Base-by-base conservation (phyloP, 1,139 yeast genomes). In the Arxiozyma telluris region DNA sequence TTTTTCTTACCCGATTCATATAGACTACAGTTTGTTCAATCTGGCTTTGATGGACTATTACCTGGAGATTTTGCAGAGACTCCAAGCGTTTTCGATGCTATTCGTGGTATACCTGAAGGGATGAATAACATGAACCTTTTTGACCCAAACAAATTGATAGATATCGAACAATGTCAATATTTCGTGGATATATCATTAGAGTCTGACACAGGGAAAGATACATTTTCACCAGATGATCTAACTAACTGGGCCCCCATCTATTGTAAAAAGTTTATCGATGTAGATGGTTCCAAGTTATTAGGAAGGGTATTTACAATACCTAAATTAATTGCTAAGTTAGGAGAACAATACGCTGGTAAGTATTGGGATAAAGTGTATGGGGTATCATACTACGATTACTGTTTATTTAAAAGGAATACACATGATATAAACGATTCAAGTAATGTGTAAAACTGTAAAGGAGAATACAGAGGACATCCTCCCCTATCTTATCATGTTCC, bases 1-100 rank as follows among this genome's bases (percentile, higher is more conserved):
- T 86, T 90, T 67, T 87, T 90, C 65, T 72, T 91, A 25, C 84
- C 87, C 1, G 75, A 78, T 41, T 72, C 78, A 56, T 74, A 75
- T 56, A 73, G 96, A 57, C 71, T 89, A 30, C 74, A 74, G 60
- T 91, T 88, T 67, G 81, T 87, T 9, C 74, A 76, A 55, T 83
- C 90, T 55, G 95, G 94, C 1, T 91, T 91, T 69, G 81, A 83
- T 65, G 98, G 98, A 0, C 73, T 91, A 55, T 73, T 91, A 48
- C 98, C 98, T 0, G 96, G 96, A 1, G 94, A 87, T 64, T 93
- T 91, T 64, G 63, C 68, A 12, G 94, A 86, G 60, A 65, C 66
- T 3, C 62, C 61, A 1, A 53, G 57, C 3, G 51, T 67, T 6
- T 55, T 64, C 25, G 67, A 70, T 44, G 59, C 62, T 30, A 56